Conservation (phyloP, 148 eudicot species). For the Nepenthes gracilis region DNA sequence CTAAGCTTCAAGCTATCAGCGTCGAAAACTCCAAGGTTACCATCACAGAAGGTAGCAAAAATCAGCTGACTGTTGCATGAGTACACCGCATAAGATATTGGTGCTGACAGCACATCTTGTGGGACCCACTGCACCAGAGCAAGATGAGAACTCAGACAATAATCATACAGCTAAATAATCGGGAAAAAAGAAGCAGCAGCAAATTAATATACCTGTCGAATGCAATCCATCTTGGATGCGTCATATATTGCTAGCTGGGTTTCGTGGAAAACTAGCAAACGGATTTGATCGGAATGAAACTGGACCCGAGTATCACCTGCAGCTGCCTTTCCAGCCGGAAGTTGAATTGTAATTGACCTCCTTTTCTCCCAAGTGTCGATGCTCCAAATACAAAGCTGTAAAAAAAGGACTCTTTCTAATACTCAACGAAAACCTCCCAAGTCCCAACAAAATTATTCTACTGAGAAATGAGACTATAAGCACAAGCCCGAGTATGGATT, state of each 20-base stretch:
- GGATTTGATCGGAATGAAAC: constrained; percentile 70
- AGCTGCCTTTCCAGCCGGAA: constrained; percentile 73
- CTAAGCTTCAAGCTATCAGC: constrained; percentile 60
- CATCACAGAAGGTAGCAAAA: constrained; percentile 65
- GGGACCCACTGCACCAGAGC: constrained; percentile 68
- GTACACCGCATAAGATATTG: constrained; percentile 67
- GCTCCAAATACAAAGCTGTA: constrained; percentile 83
- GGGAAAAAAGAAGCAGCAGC: not conserved
- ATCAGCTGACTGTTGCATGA: constrained; percentile 79
- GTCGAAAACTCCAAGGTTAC: constrained; percentile 69
- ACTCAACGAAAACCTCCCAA: too few relatives aligned
- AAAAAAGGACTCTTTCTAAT: not conserved
- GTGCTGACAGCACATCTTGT: constrained; percentile 60
- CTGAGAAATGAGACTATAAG: too few relatives aligned
- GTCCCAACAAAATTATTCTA: too few relatives aligned
- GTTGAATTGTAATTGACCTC: constrained; percentile 47
- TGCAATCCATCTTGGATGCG: constrained; percentile 79
- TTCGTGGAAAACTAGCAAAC: constrained; percentile 73
- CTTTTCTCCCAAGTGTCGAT: constrained; percentile 79
- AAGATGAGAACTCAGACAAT: not conserved
- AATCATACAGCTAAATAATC: not conserved
- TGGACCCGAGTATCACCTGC: constrained; percentile 76
- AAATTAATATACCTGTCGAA: constrained; percentile 39
- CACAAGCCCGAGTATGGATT: too few relatives aligned
- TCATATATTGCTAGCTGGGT: constrained; percentile 85